A percentile compares a stretch with the other conserved stretches of the same genome.
These are phyloP conservation scores for Nakazawaea siamensis DNA, from an alignment of 805 yeast genomes.

Conservation along the genomic window DNA sequence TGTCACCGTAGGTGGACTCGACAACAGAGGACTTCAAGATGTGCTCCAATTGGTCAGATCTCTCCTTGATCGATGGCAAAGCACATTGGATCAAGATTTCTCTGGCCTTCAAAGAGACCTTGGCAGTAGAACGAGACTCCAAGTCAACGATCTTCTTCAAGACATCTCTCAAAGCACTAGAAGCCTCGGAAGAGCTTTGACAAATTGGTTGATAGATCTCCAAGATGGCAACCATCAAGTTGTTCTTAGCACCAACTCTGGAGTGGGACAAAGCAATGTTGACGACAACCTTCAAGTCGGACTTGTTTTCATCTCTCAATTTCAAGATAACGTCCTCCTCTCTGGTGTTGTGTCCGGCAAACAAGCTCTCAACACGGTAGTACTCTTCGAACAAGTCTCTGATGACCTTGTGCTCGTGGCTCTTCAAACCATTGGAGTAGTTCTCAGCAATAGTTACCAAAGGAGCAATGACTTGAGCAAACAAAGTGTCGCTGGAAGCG, in stretches of 20 bases:
- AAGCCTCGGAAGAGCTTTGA: conserved; percentile 60
- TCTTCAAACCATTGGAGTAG: conserved; percentile 67
- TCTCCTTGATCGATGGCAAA: conserved; percentile 89
- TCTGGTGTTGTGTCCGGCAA: conserved; percentile 66
- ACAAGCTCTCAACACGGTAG: conserved; percentile 67
- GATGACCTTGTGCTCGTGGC: conserved; percentile 77
- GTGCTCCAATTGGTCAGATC: conserved; percentile 96
- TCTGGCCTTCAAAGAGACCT: conserved; percentile 91
- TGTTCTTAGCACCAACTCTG: conserved; percentile 88
- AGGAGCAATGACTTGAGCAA: conserved; percentile 61
- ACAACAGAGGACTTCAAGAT: conserved; percentile 79
- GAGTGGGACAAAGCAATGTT: conserved; percentile 77
- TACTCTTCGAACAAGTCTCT: conserved; percentile 65
- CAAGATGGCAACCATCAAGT: conserved; percentile 77
- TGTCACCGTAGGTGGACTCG: conserved; percentile 82
- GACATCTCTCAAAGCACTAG: conserved; percentile 59
- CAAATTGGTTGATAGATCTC: conserved; percentile 74
- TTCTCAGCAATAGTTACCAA: conserved; percentile 60
- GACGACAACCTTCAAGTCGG: conserved; percentile 67
- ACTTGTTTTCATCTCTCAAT: conserved; percentile 82
- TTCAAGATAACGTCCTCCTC: conserved; percentile 85
- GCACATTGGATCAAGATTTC: conserved; percentile 96
- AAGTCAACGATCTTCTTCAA: conserved; percentile 78
- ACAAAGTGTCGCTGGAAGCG: conserved; percentile 43
- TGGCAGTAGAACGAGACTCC: conserved; percentile 85